Conservation (phyloP, 192 early-diverging fungal species). For the Jimgerdemannia lactiflua region DNA sequence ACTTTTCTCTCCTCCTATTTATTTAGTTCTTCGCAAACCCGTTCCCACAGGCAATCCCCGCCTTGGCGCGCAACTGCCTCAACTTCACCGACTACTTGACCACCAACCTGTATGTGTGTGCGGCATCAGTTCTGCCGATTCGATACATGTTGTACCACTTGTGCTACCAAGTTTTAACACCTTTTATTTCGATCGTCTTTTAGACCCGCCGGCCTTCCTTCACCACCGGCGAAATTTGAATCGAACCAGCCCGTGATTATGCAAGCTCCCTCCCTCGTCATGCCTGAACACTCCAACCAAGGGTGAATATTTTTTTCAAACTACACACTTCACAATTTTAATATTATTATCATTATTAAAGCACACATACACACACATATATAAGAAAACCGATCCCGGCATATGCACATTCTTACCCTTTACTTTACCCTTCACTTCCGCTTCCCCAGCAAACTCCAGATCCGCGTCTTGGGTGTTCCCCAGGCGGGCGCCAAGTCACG, state of each 20-base stretch:
- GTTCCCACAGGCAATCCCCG: slow-evolving; percentile 28
- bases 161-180: too few relatives aligned
- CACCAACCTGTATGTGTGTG: neutral
- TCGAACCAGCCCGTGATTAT: too few relatives aligned
- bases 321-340: neutral
- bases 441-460: slow-evolving; percentile 20
- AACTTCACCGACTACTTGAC: slow-evolving; percentile 26
- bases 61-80: slow-evolving; percentile 16
- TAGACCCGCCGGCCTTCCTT: too few relatives aligned
- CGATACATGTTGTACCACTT: too few relatives aligned
- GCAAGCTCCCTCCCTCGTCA: too few relatives aligned
- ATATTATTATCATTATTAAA: neutral
- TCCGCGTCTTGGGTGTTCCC: slow-evolving; percentile 42
- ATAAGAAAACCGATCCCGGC: neutral
- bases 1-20: neutral
- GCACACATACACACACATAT: neutral
- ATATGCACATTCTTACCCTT: neutral
- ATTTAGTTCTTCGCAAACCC: slow-evolving; percentile 26
- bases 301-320: too few relatives aligned
- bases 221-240: too few relatives aligned
- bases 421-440: too few relatives aligned
- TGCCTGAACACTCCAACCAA: too few relatives aligned
- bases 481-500: slow-evolving; percentile 73
- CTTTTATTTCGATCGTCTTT: too few relatives aligned
- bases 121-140: slow-evolving; percentile 1